Percentiles rank a stretch among this genome's conserved stretches.
These are phyloP conservation scores for Gyrodon lividus DNA, from an alignment of 768 basidiomycete species.

Conservation along the genomic window DNA sequence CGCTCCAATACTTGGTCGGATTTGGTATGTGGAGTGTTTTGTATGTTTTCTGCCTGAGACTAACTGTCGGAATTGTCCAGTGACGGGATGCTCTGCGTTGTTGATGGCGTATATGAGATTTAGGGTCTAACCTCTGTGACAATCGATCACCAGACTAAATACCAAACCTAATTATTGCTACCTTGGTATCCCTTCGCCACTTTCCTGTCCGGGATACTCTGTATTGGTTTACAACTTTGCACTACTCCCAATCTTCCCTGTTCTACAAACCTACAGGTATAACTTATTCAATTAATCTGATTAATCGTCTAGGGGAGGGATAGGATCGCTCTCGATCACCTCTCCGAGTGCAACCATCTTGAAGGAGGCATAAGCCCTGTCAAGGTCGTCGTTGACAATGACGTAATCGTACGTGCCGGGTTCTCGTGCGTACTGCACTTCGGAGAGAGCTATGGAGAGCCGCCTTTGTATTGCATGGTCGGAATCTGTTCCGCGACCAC, in stretches of 20 bases:
- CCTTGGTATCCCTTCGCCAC: background rate
- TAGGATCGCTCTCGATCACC: constrained; percentile 50
- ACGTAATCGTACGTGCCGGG: constrained; percentile 74
- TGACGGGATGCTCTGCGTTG: constrained; percentile 82
- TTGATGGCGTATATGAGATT: constrained; percentile 89
- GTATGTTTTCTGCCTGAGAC: background rate
- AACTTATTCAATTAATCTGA: background rate
- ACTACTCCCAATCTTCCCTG: background rate
- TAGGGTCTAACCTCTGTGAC: constrained; percentile 30
- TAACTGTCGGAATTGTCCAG: constrained; percentile 37
- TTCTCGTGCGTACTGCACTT: constrained; percentile 82
- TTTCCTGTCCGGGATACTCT: background rate
- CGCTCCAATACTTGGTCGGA: constrained; percentile 83
- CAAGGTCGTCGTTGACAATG: constrained; percentile 88
- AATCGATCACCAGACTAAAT: background rate
- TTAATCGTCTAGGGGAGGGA: constrained; percentile 67
- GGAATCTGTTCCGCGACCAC: constrained; percentile 81
- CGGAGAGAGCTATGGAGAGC: constrained; percentile 71
- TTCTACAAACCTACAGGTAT: background rate
- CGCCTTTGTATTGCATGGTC: constrained; percentile 71
- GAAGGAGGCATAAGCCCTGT: constrained; percentile 78
- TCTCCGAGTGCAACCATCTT: constrained; percentile 76
- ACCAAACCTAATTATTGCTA: no score
- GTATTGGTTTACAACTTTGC: background rate
- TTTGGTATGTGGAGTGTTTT: constrained; percentile 56